Percentiles rank a stretch among this genome's conserved stretches.
phyloP scores from a whole-genome alignment of 306 rosid species.

The Argentina anserina region DNA sequence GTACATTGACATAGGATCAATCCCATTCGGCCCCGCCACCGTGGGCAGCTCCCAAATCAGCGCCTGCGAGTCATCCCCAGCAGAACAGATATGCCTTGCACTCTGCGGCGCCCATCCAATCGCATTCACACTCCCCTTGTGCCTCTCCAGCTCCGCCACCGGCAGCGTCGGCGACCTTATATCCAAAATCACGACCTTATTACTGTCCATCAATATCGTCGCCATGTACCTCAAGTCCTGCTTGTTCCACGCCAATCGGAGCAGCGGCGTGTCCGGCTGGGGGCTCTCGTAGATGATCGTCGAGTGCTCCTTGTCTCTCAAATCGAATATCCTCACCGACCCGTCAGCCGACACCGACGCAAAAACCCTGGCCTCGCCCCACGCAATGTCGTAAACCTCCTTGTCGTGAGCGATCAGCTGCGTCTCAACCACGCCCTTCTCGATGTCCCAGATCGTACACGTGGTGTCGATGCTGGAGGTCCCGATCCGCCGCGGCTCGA shows the following conservation, averaged over 20 bases:
- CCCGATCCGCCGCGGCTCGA: constrained; percentile 76
- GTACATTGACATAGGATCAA: constrained; percentile 79
- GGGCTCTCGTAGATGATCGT: constrained; percentile 97
- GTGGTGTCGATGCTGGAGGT: constrained; percentile 97
- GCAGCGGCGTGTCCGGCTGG: constrained; percentile 84
- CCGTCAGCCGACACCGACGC: constrained; percentile 97
- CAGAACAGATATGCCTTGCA: constrained; percentile 64
- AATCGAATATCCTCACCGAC: constrained; percentile 80
- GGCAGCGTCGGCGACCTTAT: constrained; percentile 84
- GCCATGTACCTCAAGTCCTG: constrained; percentile 96
- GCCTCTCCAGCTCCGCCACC: constrained; percentile 93
- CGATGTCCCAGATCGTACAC: constrained; percentile 91
- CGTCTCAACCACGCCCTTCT: constrained; percentile 72
- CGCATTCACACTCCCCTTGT: constrained; percentile 56
- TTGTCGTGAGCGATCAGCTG: constrained; percentile 98
- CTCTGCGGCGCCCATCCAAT: constrained; percentile 83
- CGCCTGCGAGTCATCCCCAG: constrained; percentile 84
- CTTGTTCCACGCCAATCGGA: constrained; percentile 94
- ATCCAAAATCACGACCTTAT: constrained; percentile 81
- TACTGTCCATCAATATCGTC: constrained; percentile 81
- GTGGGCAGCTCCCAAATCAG: constrained; percentile 91
- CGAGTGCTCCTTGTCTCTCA: constrained; percentile 90
- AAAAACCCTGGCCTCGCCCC: constrained; percentile 93
- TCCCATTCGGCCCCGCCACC: constrained; percentile 67
- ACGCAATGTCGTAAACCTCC: constrained; percentile 88